Conservation (phyloP, 2,329 filamentous ascomycete species). For the Epichloe coenophiala region DNA sequence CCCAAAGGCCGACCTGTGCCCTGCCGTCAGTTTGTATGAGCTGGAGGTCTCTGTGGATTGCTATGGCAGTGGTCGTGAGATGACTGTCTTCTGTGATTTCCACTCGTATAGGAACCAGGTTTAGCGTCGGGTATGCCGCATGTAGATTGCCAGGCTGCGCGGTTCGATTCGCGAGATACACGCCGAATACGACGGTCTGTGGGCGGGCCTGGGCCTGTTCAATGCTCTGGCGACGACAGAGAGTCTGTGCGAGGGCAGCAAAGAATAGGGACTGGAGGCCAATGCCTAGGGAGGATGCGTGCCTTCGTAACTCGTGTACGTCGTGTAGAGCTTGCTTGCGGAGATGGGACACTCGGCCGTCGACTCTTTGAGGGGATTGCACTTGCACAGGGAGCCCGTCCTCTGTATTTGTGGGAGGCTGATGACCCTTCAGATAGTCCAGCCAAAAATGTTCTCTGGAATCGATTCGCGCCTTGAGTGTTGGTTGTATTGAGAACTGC, state of each 20-base stretch:
- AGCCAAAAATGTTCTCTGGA: constrained; percentile 27
- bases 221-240: constrained; percentile 22
- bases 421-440: constrained; percentile 19
- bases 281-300: constrained; percentile 39
- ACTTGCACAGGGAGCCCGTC: neutral
- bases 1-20: constrained; percentile 50
- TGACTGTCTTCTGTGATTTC: constrained; percentile 13
- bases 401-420: neutral
- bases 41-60: constrained; percentile 56
- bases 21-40: constrained; percentile 37
- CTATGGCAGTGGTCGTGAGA: constrained; percentile 37
- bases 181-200: constrained; percentile 47
- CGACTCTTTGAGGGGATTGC: neutral
- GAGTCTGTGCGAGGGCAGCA: constrained; percentile 48
- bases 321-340: constrained; percentile 31
- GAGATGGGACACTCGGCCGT: constrained; percentile 22
- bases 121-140: constrained; percentile 55
- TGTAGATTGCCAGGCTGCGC: constrained; percentile 32
- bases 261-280: constrained; percentile 65
- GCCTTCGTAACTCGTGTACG: constrained; percentile 15
- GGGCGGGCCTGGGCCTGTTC: neutral
- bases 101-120: constrained; percentile 61
- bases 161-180: constrained; percentile 72
- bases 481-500: constrained; percentile 8
- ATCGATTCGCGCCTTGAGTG: constrained; percentile 2